Base-by-base conservation (phyloP, 768 basidiomycete genomes). In the Boletus subcaerulescens region DNA sequence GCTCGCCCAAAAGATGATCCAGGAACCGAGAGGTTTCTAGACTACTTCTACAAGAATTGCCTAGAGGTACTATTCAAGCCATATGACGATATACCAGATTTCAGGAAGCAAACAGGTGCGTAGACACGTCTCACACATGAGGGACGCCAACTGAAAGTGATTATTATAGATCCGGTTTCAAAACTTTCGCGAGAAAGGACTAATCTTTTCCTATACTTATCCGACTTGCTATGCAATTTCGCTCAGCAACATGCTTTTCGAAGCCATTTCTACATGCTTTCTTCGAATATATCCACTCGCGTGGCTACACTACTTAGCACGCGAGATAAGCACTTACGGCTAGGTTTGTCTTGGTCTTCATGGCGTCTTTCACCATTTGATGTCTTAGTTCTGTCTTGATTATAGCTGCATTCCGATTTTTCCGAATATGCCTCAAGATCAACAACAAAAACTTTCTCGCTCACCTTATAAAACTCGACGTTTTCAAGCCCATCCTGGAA, bases 41-140 rank as follows among this genome's bases (percentile, higher is more conserved):
- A 94, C 38, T 92, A 93, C 69, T 96, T 98, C 71, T 98, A 98
- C 75, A 92, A 93, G 70, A 77, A 82, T 43, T 91, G 88, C 66
- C 76, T 87, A 56, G 73, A 80, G n/a, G 78, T 79, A n/a, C 74
- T 99, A 48, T 87, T 93, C 74, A 84, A 82, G 66, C 95, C 97
- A 6, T 74, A 97, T 41, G 68, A 74, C 62, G 76, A 91, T 52
- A 74, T 97, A 24, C 83, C 89, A 4, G 89, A 91, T 60, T 87
- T 77, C 71, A 81, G 78, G 65, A 73, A 75, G 36, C 64, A 75
- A 42, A 73, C 76, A 63, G 77, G 83, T 80, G 52, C 24, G 64
- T 46, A 22, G 26, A 22, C 17, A 41, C 39, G 24, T 38, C 26
- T 12, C 18, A 11, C 43, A 53, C 31, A 24, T 22, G 18, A 50